These are phyloP conservation scores for Tripidium arundinaceum DNA, from an alignment of 202 grass and related monocot species.

Conservation along the genomic window DNA sequence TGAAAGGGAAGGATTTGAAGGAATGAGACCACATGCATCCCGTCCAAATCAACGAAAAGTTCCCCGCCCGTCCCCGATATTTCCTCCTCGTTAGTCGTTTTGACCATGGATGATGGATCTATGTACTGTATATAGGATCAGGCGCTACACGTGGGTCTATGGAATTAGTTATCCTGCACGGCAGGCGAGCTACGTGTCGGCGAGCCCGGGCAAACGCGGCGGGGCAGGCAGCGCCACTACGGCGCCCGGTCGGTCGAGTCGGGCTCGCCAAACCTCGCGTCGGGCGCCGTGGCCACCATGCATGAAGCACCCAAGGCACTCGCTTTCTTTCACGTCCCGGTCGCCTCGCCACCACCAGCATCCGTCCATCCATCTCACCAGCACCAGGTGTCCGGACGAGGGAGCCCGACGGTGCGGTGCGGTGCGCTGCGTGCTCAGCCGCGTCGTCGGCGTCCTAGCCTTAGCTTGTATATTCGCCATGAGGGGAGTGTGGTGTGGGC, in stretches of 20 bases:
- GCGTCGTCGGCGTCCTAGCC: too few species aligned
- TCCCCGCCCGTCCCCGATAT: too few species aligned
- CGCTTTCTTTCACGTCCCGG: background rate
- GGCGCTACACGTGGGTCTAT: background rate
- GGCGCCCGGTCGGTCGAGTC: background rate
- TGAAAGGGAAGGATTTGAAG: too few species aligned
- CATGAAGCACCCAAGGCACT: background rate
- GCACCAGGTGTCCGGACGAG: background rate
- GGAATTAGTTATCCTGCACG: background rate
- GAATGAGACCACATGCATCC: too few species aligned
- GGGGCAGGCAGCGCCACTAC: slow-evolving; percentile 3
- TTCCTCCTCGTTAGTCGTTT: too few species aligned
- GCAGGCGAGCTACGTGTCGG: slow-evolving; percentile 24
- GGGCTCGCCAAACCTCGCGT: background rate
- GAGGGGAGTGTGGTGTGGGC: background rate
- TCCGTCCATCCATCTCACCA: too few species aligned
- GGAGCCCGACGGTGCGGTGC: too few species aligned
- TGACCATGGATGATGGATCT: too few species aligned
- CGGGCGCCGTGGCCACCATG: slow-evolving; percentile 10
- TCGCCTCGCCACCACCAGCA: background rate
- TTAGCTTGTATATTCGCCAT: too few species aligned
- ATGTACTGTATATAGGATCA: too few species aligned
- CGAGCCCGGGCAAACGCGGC: background rate
- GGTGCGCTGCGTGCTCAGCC: too few species aligned
- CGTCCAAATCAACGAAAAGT: slow-evolving; percentile 35